Conservation (phyloP, 1,284 basidiomycete species). For the Melanopsichium pennsylvanicum region DNA sequence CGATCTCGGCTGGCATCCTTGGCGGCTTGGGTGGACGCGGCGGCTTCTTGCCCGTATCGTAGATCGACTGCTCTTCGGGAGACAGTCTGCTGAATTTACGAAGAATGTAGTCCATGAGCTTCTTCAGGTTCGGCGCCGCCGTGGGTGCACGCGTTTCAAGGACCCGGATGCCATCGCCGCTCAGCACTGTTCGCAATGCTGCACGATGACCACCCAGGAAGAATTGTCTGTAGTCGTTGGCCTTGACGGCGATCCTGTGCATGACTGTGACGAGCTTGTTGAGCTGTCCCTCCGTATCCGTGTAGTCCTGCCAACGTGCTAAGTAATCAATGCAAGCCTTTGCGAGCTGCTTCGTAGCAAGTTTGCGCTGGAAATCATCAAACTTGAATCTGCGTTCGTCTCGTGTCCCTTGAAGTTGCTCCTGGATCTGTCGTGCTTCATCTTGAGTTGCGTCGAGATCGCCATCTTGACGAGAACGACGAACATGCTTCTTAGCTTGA, state of each 20-base stretch:
- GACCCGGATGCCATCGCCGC: slow-evolving; percentile 30
- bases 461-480: slow-evolving; percentile 39
- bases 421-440: slow-evolving; percentile 37
- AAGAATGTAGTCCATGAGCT: slow-evolving; percentile 55
- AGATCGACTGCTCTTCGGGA: slow-evolving; percentile 52
- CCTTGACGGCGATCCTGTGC: slow-evolving; percentile 61
- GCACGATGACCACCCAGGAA: slow-evolving; percentile 45
- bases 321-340: slow-evolving; percentile 59
- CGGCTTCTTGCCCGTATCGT: slow-evolving; percentile 47
- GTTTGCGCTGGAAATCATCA: slow-evolving; percentile 57
- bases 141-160: slow-evolving; percentile 35
- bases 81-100: slow-evolving; percentile 58
- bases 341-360: slow-evolving; percentile 53
- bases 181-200: slow-evolving; percentile 37
- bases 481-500: slow-evolving; percentile 48
- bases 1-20: slow-evolving; percentile 52
- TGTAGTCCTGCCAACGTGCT: slow-evolving; percentile 55
- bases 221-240: slow-evolving; percentile 49
- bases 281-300: slow-evolving; percentile 49
- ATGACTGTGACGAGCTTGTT: slow-evolving; percentile 55
- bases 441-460: slow-evolving; percentile 45
- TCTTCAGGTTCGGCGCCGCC: slow-evolving; percentile 45
- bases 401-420: slow-evolving; percentile 38
- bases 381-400: slow-evolving; percentile 61
- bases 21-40: slow-evolving; percentile 45